phyloP scores from a whole-genome alignment of 73 alveolate species.

The Uronychia binucleata region DNA sequence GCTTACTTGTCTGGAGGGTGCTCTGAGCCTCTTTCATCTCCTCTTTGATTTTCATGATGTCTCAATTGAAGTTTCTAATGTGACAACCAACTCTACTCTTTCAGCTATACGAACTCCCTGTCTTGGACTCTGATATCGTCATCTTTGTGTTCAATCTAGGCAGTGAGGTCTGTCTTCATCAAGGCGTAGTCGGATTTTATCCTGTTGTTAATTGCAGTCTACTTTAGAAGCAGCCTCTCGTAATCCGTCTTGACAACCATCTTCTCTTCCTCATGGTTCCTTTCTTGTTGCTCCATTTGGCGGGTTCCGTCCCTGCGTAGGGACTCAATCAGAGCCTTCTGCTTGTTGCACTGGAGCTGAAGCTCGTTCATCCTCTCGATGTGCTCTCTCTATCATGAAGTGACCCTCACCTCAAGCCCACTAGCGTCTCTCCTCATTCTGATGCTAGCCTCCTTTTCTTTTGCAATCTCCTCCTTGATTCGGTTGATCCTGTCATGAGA shows the following conservation, averaged over 20 bases:
- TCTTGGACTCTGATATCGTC: neutral
- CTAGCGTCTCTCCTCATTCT: neutral
- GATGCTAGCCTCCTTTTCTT: neutral
- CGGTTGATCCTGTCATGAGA: neutral
- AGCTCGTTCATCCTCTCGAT: neutral
- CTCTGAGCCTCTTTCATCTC: neutral
- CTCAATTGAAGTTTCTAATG: neutral
- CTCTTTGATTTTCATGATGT: slow-evolving; percentile 15
- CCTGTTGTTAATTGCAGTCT: neutral
- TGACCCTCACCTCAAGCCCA: neutral
- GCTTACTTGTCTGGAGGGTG: neutral
- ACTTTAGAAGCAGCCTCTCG: neutral
- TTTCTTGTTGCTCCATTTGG: neutral
- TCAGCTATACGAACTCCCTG: slow-evolving; percentile 4
- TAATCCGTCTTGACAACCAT: neutral
- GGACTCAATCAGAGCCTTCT: neutral
- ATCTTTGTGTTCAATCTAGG: neutral
- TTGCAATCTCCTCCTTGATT: neutral
- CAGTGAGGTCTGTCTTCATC: neutral
- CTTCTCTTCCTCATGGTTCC: neutral
- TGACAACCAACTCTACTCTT: neutral
- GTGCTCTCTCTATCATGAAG: neutral
- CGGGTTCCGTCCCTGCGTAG: neutral
- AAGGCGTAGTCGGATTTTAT: neutral
- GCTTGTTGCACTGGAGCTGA: neutral